Conservation (phyloP, 2,329 filamentous ascomycete species). For the Tolypocladium sp. region DNA sequence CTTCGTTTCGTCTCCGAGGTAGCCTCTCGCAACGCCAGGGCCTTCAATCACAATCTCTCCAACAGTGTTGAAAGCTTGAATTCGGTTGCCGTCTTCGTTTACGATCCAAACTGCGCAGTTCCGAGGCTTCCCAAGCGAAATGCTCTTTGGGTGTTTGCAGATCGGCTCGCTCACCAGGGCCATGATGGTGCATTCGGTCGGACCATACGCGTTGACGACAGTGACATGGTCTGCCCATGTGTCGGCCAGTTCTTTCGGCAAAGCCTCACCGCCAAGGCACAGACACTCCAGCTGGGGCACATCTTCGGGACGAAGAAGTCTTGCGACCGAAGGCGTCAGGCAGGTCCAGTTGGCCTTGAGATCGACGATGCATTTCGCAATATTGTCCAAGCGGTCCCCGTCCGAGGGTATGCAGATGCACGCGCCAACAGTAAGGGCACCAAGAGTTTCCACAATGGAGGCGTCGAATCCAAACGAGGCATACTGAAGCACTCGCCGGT, state of each 20-base stretch:
- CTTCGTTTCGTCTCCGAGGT: background rate
- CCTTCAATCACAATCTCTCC: conserved; percentile 1
- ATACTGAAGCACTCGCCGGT: conserved; percentile 5
- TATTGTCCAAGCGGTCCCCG: background rate
- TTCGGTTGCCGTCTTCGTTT: background rate
- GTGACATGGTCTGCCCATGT: conserved; percentile 9
- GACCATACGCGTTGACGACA: conserved; percentile 14
- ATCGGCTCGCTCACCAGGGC: conserved; percentile 1
- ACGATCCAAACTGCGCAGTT: conserved; percentile 1
- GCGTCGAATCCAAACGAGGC: background rate
- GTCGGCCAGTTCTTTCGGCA: conserved; percentile 7
- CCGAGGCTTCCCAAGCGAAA: background rate
- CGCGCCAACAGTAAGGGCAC: background rate
- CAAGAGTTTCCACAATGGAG: background rate
- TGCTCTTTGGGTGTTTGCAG: background rate
- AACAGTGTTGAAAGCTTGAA: background rate
- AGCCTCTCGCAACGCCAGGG: background rate
- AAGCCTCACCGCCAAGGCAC: conserved; percentile 9
- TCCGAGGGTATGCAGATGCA: conserved; percentile 2
- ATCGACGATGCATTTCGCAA: conserved; percentile 8
- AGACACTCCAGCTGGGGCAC: background rate
- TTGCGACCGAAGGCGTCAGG: conserved; percentile 11
- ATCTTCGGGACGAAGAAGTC: conserved; percentile 9
- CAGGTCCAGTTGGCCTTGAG: conserved; percentile 13
- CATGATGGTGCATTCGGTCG: conserved; percentile 11